phyloP scores from a whole-genome alignment of 1,139 yeast genomes.

The Candida sp. region DNA sequence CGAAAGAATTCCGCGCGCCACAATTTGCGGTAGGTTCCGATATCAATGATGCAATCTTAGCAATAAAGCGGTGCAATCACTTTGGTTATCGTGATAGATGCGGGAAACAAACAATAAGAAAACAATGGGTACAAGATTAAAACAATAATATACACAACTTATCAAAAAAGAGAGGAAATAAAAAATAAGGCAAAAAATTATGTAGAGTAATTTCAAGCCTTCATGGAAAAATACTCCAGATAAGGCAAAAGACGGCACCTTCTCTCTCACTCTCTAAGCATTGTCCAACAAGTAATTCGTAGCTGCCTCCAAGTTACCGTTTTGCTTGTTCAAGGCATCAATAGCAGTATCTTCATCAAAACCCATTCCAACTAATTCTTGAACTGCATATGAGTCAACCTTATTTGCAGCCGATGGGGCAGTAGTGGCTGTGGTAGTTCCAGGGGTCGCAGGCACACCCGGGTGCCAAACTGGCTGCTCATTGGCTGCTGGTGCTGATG shows the following conservation, averaged over 20 bases:
- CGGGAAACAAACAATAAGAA: not conserved
- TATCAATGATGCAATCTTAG: constrained; percentile 2
- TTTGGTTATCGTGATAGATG: not conserved
- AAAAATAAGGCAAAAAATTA: not conserved
- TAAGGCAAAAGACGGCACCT: not conserved
- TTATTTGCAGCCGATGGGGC: constrained; percentile 1
- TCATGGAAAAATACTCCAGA: too few relatives aligned
- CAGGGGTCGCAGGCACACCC: constrained; percentile 12
- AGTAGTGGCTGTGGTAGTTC: constrained; percentile 4
- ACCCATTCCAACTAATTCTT: constrained; percentile 91
- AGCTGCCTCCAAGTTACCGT: constrained; percentile 84
- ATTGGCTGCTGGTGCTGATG: too few relatives aligned
- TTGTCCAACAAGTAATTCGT: constrained; percentile 82
- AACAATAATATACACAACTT: not conserved
- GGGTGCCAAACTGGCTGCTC: not conserved
- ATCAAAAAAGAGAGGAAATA: not conserved
- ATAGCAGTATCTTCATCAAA: constrained; percentile 68
- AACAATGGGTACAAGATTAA: not conserved
- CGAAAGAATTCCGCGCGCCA: not conserved
- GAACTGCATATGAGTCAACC: constrained; percentile 37
- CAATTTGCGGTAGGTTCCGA: not conserved
- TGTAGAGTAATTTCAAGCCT: not conserved
- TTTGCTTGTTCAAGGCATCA: constrained; percentile 68
- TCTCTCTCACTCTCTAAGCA: constrained; percentile 49
- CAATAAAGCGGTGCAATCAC: not conserved